Percentiles rank a stretch among this genome's conserved stretches.
Conservation (phyloP, 2,329 filamentous ascomycete species). For the Arthrobotrys megalospora region DNA sequence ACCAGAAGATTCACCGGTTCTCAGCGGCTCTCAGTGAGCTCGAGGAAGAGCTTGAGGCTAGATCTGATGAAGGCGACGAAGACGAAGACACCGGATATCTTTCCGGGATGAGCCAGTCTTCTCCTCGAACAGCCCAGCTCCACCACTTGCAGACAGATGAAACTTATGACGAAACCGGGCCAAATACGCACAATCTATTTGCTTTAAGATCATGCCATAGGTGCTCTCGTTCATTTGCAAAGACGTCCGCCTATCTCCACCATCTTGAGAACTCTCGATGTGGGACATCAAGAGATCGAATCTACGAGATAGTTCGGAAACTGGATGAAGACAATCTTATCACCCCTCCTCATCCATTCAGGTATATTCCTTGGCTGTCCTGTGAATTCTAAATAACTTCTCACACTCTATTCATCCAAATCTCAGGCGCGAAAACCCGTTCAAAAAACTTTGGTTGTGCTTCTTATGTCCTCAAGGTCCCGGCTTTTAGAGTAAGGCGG, state of each 20-base stretch:
- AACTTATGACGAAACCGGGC: too few relatives aligned
- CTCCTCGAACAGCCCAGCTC: neutral
- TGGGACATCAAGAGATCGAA: neutral
- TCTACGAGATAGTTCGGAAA: neutral
- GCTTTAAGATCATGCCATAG: neutral
- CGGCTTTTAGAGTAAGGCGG: conserved; percentile 10
- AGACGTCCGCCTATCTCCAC: neutral
- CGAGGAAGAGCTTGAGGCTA: neutral
- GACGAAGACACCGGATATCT: neutral
- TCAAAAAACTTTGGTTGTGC: neutral
- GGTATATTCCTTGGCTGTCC: neutral
- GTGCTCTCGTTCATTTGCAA: neutral
- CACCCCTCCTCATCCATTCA: neutral
- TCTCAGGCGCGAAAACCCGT: neutral
- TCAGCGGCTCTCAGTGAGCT: neutral
- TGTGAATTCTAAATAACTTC: neutral
- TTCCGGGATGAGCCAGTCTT: neutral
- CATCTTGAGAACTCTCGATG: conserved; percentile 18
- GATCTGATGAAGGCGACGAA: neutral
- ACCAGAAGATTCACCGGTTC: conserved; percentile 7
- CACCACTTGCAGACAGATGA: neutral
- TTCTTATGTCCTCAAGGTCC: conserved; percentile 2
- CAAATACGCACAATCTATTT: neutral
- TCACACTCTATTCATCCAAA: neutral
- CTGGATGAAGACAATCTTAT: conserved; percentile 8